phyloP scores from a whole-genome alignment of 257 asterid genomes.

The Plectranthus barbatus region DNA sequence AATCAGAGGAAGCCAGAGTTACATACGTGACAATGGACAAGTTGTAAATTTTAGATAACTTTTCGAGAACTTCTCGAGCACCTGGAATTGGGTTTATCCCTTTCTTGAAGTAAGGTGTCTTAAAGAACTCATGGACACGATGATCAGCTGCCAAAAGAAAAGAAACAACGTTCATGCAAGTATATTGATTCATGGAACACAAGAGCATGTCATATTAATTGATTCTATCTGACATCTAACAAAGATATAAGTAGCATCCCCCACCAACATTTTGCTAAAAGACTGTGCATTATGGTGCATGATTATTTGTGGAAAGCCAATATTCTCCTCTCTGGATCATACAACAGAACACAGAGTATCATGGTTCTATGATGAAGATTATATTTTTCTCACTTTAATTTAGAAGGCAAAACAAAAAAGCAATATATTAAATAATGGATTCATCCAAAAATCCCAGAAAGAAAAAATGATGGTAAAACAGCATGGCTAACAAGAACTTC shows the following conservation, averaged over 20 bases:
- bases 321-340: background rate
- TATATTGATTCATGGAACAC: slow-evolving; percentile 2
- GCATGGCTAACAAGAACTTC: background rate
- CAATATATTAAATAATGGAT: background rate
- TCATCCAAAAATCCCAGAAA: background rate
- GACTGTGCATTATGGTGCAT: no score
- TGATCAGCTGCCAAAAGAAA: slow-evolving; percentile 43
- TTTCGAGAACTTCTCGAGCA: slow-evolving; percentile 69
- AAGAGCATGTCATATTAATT: background rate
- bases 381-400: background rate
- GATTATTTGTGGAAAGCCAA: no score
- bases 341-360: background rate
- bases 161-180: background rate
- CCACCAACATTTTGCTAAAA: no score
- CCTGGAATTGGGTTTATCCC: slow-evolving; percentile 94
- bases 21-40: slow-evolving; percentile 90
- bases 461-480: background rate
- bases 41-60: slow-evolving; percentile 49
- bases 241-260: no score
- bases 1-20: background rate
- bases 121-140: slow-evolving; percentile 89
- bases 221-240: no score
- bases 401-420: background rate
- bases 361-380: background rate
- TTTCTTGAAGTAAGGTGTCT: slow-evolving; percentile 72